Evolutionary conservation across 2,329 filamentous ascomycete species (phyloP).

Genomic region (Aotearoamyces nothofagi): DNA sequence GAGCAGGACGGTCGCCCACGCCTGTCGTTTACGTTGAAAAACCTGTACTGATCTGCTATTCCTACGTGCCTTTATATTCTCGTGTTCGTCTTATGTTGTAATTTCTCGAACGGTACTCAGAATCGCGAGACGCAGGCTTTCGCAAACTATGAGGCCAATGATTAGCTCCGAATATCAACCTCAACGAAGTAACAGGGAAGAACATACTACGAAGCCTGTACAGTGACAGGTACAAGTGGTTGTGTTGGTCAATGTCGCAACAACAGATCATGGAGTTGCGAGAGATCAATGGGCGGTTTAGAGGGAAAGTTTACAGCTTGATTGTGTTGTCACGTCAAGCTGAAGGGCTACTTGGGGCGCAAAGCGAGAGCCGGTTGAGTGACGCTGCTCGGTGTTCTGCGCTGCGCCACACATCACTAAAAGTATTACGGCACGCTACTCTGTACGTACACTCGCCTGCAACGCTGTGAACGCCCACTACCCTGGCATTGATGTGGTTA

Average conservation of each 20-base stretch:
- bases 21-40: neutral
- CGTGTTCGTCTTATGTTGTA: no score
- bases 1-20: neutral
- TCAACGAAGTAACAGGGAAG: neutral
- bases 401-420: constrained; percentile 1
- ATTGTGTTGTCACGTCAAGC: neutral
- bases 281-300: neutral
- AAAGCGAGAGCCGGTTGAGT: neutral
- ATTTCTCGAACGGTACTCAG: no score
- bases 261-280: neutral
- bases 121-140: neutral
- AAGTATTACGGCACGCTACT: no score
- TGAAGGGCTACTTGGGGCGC: neutral
- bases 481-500: no score
- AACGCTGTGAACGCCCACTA: no score
- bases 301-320: no score
- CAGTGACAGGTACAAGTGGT: neutral
- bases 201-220: neutral
- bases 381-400: neutral
- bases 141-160: neutral
- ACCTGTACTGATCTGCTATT: no score
- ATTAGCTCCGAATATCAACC: neutral
- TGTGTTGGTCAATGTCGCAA: neutral
- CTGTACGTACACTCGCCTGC: no score
- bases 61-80: no score